phyloP scores from a whole-genome alignment of 192 early-diverging fungal genomes.

The Coemansia sp. region DNA sequence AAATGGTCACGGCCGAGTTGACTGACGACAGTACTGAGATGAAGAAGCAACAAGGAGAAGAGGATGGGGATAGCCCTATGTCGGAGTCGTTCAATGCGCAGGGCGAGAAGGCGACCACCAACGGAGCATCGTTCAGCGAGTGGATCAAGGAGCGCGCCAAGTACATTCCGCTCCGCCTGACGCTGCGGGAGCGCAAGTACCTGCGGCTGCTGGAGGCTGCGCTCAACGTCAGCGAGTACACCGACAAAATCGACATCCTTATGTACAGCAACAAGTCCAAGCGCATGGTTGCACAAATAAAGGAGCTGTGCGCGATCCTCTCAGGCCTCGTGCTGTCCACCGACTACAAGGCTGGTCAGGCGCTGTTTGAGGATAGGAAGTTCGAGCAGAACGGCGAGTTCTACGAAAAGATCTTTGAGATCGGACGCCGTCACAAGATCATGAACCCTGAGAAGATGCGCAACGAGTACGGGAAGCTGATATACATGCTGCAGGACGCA shows the following conservation, averaged over 20 bases:
- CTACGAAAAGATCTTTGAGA: constrained; percentile 70
- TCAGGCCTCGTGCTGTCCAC: constrained; percentile 84
- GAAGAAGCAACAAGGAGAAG: not conserved
- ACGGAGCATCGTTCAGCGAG: constrained; percentile 64
- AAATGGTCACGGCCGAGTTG: not conserved
- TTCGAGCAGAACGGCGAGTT: constrained; percentile 78
- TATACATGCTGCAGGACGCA: constrained; percentile 87
- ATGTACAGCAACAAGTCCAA: constrained; percentile 80
- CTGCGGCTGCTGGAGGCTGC: constrained; percentile 93
- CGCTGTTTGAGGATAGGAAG: constrained; percentile 66
- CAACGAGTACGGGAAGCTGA: constrained; percentile 91
- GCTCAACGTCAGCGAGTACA: constrained; percentile 88
- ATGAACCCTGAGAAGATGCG: constrained; percentile 98
- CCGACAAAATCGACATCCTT: constrained; percentile 79
- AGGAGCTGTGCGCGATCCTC: constrained; percentile 93
- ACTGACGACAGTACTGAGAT: not conserved
- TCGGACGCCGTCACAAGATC: constrained; percentile 80
- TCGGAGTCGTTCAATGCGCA: constrained; percentile 24
- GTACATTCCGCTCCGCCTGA: constrained; percentile 93
- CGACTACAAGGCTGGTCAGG: constrained; percentile 81
- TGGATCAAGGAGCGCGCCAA: constrained; percentile 87
- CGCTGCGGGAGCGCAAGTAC: constrained; percentile 86
- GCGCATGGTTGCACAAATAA: constrained; percentile 92
- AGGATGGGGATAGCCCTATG: not conserved
- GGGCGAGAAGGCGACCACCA: constrained; percentile 40